Base-by-base conservation (phyloP, 768 basidiomycete species). In the Neoboletus subvelutipes region DNA sequence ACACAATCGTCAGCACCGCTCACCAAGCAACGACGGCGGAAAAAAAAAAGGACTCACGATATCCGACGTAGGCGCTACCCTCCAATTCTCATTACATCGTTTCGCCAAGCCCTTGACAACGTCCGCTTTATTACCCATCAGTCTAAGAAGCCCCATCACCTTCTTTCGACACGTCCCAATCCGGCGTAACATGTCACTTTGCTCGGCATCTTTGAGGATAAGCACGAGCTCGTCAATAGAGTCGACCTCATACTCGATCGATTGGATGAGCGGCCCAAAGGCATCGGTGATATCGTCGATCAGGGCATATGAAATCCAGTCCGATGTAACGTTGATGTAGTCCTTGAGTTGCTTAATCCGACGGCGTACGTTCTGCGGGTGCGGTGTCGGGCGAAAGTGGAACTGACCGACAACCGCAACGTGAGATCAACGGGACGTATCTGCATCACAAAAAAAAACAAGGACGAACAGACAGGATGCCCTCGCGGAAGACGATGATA, bases 221-320 rank as follows among this genome's bases (percentile, higher is more conserved):
- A 99, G 78, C 64, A 98, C 97, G 48, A 99, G 81, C 76, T 99
- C 97, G 66, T 98, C 97, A 60, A 99, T 98, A 58, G 89, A 92
- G 75, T 99, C 97, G 74, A 99, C 97, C 75, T 99, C 97, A 64
- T 98, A 98, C 72, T 99, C 97, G 73, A 98, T 99, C 69, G 88
- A 87, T 73, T 98, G 97, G 66, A 99, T 98, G 56, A 99, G 83
- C 5, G 97, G 97, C 15, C 97, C 97, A 70, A 99, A 99, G 10
- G 94, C 96, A 69, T 99, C 97, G 47, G 97, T 98, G 71, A 99
- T 98, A 75, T 99, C 97, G 75, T 99, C 97, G 68, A 99, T 99
- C 57, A 99, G 83, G 11, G 97, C 97, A 66, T 99, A 99, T 5
- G 95, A 98, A 62, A 99, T 99, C 97, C 97, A 99, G 76, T 99